Percentiles rank a stretch among this genome's conserved stretches.
Conservation (phyloP, 225 moss, liverwort and hornwort species). For the Polytrichum formosum region DNA sequence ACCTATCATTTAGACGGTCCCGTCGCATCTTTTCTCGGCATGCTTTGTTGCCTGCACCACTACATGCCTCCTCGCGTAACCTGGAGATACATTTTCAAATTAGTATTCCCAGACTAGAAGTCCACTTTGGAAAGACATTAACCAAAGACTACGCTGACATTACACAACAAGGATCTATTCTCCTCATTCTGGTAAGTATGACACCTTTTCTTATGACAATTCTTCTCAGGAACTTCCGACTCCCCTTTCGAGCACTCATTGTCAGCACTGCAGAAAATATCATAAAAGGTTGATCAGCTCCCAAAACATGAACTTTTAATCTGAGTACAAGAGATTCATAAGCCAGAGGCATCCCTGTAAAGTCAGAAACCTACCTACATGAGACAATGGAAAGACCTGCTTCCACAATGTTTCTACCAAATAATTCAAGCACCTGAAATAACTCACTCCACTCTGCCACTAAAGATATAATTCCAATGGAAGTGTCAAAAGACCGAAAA, state of each 20-base stretch:
- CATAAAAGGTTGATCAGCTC: too few relatives aligned
- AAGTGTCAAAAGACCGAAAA: too few relatives aligned
- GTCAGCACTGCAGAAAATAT: slow-evolving; percentile 48
- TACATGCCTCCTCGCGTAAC: slow-evolving; percentile 67
- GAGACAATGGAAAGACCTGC: too few relatives aligned
- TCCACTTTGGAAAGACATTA: not conserved
- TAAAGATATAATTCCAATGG: too few relatives aligned
- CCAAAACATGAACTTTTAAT: too few relatives aligned
- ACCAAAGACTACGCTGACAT: not conserved
- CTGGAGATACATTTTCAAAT: slow-evolving; percentile 23
- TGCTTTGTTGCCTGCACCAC: slow-evolving; percentile 76
- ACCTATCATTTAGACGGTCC: slow-evolving; percentile 94
- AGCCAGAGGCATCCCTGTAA: too few relatives aligned
- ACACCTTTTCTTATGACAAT: slow-evolving; percentile 67
- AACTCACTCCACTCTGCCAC: too few relatives aligned
- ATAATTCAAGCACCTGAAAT: too few relatives aligned
- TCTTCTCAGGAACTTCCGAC: slow-evolving; percentile 61
- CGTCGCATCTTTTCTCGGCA: slow-evolving; percentile 92
- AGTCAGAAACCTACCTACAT: too few relatives aligned
- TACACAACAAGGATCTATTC: not conserved
- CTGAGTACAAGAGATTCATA: too few relatives aligned
- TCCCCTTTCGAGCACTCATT: slow-evolving; percentile 82
- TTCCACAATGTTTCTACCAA: too few relatives aligned
- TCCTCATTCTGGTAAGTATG: not conserved
- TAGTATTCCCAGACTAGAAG: not conserved